These are phyloP conservation scores for Chytriomyces confervae DNA, from an alignment of 192 early-diverging fungal genomes.

Conservation along the genomic window DNA sequence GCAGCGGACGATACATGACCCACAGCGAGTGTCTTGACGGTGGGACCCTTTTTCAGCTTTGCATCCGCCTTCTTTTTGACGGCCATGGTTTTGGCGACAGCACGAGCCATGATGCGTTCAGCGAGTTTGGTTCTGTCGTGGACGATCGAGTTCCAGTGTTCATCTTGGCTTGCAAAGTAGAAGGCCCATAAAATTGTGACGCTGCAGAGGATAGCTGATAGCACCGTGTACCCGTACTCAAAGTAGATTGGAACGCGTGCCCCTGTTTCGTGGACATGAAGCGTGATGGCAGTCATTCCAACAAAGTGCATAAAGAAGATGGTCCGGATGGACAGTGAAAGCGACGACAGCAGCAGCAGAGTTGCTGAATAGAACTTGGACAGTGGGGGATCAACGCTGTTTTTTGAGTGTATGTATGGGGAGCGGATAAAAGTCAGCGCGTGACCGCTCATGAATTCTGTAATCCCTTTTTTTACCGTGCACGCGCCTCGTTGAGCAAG, in stretches of 20 bases:
- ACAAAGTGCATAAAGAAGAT: slow-evolving; percentile 30
- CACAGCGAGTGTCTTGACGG: background rate
- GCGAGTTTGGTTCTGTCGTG: background rate
- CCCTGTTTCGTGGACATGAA: background rate
- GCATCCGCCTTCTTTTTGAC: background rate
- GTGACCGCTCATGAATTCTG: background rate
- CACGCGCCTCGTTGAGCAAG: slow-evolving; percentile 16
- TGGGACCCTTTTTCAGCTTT: background rate
- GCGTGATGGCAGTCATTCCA: slow-evolving; percentile 18
- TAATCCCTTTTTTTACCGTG: background rate
- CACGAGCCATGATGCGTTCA: background rate
- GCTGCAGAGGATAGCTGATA: slow-evolving; percentile 10
- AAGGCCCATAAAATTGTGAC: background rate
- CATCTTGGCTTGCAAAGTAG: slow-evolving; percentile 3
- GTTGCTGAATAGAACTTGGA: background rate
- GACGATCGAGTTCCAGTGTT: slow-evolving; percentile 8
- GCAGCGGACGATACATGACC: background rate
- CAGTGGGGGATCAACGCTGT: background rate
- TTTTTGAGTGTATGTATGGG: too few species aligned
- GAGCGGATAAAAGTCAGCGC: background rate
- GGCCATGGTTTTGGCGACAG: background rate
- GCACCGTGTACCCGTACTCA: slow-evolving; percentile 2
- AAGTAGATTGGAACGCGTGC: slow-evolving; percentile 10
- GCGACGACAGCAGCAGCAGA: slow-evolving; percentile 5
- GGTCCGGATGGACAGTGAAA: slow-evolving; percentile 12